These are phyloP conservation scores for Zygosaccharomyces sapae DNA, from an alignment of 1,139 yeast genomes.

Conservation along the genomic window DNA sequence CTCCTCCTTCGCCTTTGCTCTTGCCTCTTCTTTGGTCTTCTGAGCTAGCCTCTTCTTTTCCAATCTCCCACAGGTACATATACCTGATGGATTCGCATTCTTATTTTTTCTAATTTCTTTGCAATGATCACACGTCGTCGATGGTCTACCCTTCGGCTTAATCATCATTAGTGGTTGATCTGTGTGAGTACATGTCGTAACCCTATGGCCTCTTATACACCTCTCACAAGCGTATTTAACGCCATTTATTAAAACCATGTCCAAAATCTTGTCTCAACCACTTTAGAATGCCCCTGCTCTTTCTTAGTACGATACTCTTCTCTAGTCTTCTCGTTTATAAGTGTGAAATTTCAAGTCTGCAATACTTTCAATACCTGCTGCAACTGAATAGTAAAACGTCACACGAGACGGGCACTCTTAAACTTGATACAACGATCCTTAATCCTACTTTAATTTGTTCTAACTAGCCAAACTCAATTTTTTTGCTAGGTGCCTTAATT, in stretches of 20 bases:
- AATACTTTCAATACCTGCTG: neutral
- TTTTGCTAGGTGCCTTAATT: neutral
- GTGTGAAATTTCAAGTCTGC: neutral
- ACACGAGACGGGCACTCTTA: constrained; percentile 3
- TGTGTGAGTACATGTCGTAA: constrained; percentile 86
- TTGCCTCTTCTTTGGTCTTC: constrained; percentile 45
- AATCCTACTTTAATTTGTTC: too few species aligned
- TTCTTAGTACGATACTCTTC: neutral
- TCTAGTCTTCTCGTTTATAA: neutral
- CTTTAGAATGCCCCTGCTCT: neutral
- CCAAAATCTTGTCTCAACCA: neutral
- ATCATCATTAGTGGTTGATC: constrained; percentile 89
- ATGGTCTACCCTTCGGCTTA: constrained; percentile 94
- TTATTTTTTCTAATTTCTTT: constrained; percentile 71
- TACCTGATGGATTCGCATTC: constrained; percentile 54
- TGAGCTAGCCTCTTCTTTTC: constrained; percentile 33
- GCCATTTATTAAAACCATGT: constrained; percentile 85
- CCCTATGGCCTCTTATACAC: constrained; percentile 94
- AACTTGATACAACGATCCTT: too few species aligned
- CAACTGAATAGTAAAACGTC: constrained; percentile 1
- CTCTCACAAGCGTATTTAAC: constrained; percentile 94
- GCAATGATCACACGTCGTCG: constrained; percentile 87
- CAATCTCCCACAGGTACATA: constrained; percentile 68
- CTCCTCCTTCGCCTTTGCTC: constrained; percentile 42
- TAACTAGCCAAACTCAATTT: too few species aligned